phyloP scores from a whole-genome alignment of 1,284 basidiomycete genomes.

The Irpex rosettiformis region DNA sequence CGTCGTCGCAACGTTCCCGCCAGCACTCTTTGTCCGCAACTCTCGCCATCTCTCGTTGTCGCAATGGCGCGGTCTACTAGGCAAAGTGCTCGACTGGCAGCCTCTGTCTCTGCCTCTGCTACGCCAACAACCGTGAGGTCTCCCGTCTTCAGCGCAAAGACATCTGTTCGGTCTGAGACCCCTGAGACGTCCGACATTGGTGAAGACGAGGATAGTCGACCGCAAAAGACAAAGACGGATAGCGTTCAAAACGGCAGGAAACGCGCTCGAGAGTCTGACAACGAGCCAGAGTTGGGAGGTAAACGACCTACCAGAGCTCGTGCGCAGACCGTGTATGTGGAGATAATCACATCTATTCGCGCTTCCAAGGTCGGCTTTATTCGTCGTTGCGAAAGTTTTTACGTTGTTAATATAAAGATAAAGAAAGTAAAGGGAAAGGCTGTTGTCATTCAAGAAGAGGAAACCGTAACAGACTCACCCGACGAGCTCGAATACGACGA shows the following conservation, averaged over 20 bases:
- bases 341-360: conserved; percentile 30
- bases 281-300: conserved; percentile 15
- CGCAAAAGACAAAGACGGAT: background rate
- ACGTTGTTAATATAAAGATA: too few species aligned
- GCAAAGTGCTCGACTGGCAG: conserved; percentile 18
- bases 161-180: conserved; percentile 34
- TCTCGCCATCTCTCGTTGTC: conserved; percentile 16
- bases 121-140: conserved; percentile 34
- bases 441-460: conserved; percentile 22
- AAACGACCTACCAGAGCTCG: conserved; percentile 25
- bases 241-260: conserved; percentile 6
- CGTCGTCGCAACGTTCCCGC: conserved; percentile 5
- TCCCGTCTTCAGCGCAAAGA: conserved; percentile 42
- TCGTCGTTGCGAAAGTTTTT: too few species aligned
- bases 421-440: conserved; percentile 36
- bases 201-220: conserved; percentile 20
- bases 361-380: conserved; percentile 5
- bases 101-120: conserved; percentile 26
- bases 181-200: conserved; percentile 40
- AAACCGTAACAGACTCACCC: conserved; percentile 26
- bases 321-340: conserved; percentile 41
- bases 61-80: conserved; percentile 18
- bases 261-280: conserved; percentile 15
- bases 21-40: background rate
- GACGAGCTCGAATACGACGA: conserved; percentile 40